Conservation (phyloP, 176 grass and related monocot genomes). For the Saccharum officinarum region DNA sequence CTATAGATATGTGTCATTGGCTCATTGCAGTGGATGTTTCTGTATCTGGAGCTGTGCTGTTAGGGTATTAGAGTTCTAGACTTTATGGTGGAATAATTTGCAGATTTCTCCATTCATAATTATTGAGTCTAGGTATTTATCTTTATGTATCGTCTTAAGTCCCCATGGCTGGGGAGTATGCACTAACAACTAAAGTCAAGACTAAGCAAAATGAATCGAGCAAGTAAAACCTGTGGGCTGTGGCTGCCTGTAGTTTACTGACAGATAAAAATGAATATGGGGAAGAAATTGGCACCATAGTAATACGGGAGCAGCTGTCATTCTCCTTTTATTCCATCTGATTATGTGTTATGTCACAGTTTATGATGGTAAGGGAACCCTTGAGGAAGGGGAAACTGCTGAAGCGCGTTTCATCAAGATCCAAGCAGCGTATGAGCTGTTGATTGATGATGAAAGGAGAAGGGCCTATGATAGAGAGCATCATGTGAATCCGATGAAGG, state of each 20-base stretch:
- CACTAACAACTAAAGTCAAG: not conserved
- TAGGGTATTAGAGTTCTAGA: constrained; percentile 7
- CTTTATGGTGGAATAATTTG: not conserved
- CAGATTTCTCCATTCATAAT: not conserved
- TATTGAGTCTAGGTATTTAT: not conserved
- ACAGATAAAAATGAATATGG: not conserved
- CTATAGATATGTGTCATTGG: not conserved
- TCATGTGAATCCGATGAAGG: constrained; percentile 95
- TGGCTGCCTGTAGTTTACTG: not conserved
- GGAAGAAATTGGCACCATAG: not conserved
- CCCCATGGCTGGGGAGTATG: not conserved
- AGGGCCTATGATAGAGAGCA: constrained; percentile 78
- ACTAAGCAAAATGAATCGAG: not conserved
- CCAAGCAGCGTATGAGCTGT: constrained; percentile 96
- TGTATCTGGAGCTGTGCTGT: not conserved
- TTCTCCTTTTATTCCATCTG: constrained; percentile 32
- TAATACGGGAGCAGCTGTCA: not conserved
- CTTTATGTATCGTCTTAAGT: not conserved
- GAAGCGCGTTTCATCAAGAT: constrained; percentile 99
- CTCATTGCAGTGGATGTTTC: not conserved
- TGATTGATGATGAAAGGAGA: constrained; percentile 86
- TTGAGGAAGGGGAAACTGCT: constrained; percentile 94
- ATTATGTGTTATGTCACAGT: constrained; percentile 55
- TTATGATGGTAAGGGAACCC: constrained; percentile 90
- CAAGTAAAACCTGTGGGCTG: constrained; percentile 14